Conservation (phyloP, 2,329 filamentous ascomycete species). For the Stagonosporopsis vannaccii region DNA sequence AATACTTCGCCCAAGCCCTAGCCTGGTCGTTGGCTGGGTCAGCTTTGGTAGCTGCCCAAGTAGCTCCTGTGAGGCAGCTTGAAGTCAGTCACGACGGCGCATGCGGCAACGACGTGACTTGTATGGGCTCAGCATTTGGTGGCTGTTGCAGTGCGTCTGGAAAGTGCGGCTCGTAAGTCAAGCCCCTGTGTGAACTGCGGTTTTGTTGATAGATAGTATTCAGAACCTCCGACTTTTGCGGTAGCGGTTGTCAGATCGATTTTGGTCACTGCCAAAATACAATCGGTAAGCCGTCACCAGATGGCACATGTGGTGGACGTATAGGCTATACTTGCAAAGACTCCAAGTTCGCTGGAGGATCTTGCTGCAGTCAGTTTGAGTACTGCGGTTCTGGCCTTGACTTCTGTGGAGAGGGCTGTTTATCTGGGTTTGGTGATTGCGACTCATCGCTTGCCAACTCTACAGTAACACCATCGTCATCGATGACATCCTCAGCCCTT, state of each 20-base stretch:
- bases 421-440: conserved; percentile 22
- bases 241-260: conserved; percentile 28
- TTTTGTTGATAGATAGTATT: not conserved
- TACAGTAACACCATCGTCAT: not conserved
- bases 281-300: conserved; percentile 22
- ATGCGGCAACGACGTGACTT: conserved; percentile 29
- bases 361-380: conserved; percentile 34
- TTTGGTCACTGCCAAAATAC: conserved; percentile 31
- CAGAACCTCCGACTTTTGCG: conserved; percentile 28
- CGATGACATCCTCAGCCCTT: not conserved
- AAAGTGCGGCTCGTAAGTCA: conserved; percentile 26
- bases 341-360: conserved; percentile 11
- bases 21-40: conserved; percentile 6
- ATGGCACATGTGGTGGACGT: conserved; percentile 31
- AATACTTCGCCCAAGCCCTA: conserved; percentile 4
- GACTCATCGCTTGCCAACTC: not conserved
- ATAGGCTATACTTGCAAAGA: conserved; percentile 32
- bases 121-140: conserved; percentile 28
- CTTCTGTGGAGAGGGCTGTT: conserved; percentile 24
- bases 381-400: conserved; percentile 28
- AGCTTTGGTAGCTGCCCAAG: conserved; percentile 9
- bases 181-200: not conserved
- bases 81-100: conserved; percentile 24
- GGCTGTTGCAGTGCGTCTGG: conserved; percentile 28
- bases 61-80: not conserved